Percentiles rank a stretch among this genome's conserved stretches.
These are phyloP conservation scores for Piedraia hortae DNA, from an alignment of 2,329 filamentous ascomycete genomes.

Conservation along the genomic window DNA sequence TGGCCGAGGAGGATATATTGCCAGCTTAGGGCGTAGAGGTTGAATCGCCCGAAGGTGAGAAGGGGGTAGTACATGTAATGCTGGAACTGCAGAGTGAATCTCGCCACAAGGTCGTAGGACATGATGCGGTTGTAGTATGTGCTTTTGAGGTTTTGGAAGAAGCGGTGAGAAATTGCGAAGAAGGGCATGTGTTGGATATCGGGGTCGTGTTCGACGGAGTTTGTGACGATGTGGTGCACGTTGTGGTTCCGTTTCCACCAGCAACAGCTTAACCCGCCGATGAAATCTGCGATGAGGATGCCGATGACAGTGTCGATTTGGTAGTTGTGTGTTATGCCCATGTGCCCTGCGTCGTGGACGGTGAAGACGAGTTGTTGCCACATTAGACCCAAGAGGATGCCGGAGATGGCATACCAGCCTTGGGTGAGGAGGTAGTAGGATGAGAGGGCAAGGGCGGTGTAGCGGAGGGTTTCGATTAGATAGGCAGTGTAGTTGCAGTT, in stretches of 20 bases:
- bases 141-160: constrained; percentile 34
- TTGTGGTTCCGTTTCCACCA: constrained; percentile 98
- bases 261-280: constrained; percentile 67
- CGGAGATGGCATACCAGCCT: constrained; percentile 30
- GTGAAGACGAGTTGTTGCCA: constrained; percentile 93
- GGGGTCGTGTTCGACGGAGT: constrained; percentile 81
- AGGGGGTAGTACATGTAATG: constrained; percentile 39
- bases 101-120: constrained; percentile 32
- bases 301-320: constrained; percentile 60
- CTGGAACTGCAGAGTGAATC: constrained; percentile 32
- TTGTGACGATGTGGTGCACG: constrained; percentile 89
- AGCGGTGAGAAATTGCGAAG: constrained; percentile 37
- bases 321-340: constrained; percentile 88
- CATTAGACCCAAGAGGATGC: constrained; percentile 47
- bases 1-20: constrained; percentile 30
- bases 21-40: constrained; percentile 42
- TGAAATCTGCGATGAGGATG: constrained; percentile 68
- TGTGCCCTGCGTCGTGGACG: constrained; percentile 85
- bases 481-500: constrained; percentile 65
- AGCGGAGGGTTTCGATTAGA: constrained; percentile 44
- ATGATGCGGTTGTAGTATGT: constrained; percentile 39
- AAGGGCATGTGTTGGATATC: constrained; percentile 58
- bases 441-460: constrained; percentile 34
- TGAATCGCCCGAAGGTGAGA: constrained; percentile 41
- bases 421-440: constrained; percentile 23